Evolutionary conservation across 139 green algal species (phyloP), one percentile per base, ranked within the genome.

Genomic region (Gonium pectorale): DNA sequence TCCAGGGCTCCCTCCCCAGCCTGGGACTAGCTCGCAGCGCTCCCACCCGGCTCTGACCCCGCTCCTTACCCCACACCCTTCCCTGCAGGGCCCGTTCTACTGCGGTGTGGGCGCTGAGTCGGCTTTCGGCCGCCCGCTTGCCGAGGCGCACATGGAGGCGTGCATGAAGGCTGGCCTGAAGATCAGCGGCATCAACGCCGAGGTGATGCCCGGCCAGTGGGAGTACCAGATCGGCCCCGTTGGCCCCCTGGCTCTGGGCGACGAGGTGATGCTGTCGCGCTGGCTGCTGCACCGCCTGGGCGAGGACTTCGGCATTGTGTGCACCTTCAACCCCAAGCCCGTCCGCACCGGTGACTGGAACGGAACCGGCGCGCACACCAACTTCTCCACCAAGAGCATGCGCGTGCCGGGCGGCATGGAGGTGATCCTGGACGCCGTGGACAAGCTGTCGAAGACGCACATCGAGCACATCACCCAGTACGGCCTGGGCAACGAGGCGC

Each of bases 131-230:
- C 95, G 95, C 81, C 89, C 87, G 71, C 93, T 98, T 77, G 95
- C 93, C 27, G 94, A 97, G 90, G 94, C 92, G 6, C 94, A 97
- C 91, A 82, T 96, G 88, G 93, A 97, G 64, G 95, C 95, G 19
- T 98, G 95, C 94, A 92, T 98, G 87, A 93, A 94, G 87, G 92
- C 92, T 41, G 94, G 95, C 78, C 87, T 98, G 13, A 92, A 85
- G 86, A 96, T 97, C 92, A 91, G 73, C 21, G 95, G 95, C 84
- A 97, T 98, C 87, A 98, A 98, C 88, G 89, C 95, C 60, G 95
- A 98, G 94, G 90, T 98, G 40, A 95, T 98, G 95, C 95, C 95
- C 60, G 95, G 95, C 38, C 95, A 98, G 91, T 98, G 95, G 95
- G 95, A 98, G 93, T 98, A 93, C 95, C 95, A 98, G 94, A 95